Evolutionary conservation across 441 rosid genomes (phyloP).

Genomic region (Pelargonium hybrid): DNA sequence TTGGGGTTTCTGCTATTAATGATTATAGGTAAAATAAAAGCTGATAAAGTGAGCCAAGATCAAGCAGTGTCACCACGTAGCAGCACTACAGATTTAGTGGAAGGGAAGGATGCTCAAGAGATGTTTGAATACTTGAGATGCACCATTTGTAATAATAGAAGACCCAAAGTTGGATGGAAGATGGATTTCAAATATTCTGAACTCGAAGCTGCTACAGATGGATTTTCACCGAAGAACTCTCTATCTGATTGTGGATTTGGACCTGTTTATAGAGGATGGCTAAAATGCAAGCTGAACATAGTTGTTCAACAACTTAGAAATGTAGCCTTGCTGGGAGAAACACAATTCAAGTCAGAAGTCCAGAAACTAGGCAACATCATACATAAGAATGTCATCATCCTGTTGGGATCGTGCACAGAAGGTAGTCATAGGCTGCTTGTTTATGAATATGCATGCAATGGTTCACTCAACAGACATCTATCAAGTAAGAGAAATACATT

Average conservation of each 20-base stretch:
- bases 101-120: conserved; percentile 8
- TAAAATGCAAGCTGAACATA: conserved; percentile 24
- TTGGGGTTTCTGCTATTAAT: too few species aligned
- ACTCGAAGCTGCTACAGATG: conserved; percentile 45
- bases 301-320: conserved; percentile 20
- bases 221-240: conserved; percentile 33
- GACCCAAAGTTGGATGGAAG: conserved; percentile 21
- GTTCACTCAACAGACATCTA: conserved; percentile 42
- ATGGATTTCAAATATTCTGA: conserved; percentile 36
- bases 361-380: conserved; percentile 21
- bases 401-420: conserved; percentile 31
- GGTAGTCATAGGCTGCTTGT: conserved; percentile 31
- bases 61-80: conserved; percentile 5
- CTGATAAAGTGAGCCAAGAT: conserved; percentile 10
- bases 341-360: conserved; percentile 21
- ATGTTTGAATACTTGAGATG: conserved; percentile 22
- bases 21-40: conserved; percentile 8
- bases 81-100: conserved; percentile 3
- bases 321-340: conserved; percentile 17
- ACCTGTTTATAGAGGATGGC: conserved; percentile 32
- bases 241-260: conserved; percentile 50
- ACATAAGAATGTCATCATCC: conserved; percentile 28
- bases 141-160: conserved; percentile 26
- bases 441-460: conserved; percentile 37
- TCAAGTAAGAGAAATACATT: conserved; percentile 28